Percentiles rank a stretch among this genome's conserved stretches.
These are phyloP conservation scores for Lomentospora prolificans DNA, from an alignment of 2,329 filamentous ascomycete genomes.

Conservation along the genomic window DNA sequence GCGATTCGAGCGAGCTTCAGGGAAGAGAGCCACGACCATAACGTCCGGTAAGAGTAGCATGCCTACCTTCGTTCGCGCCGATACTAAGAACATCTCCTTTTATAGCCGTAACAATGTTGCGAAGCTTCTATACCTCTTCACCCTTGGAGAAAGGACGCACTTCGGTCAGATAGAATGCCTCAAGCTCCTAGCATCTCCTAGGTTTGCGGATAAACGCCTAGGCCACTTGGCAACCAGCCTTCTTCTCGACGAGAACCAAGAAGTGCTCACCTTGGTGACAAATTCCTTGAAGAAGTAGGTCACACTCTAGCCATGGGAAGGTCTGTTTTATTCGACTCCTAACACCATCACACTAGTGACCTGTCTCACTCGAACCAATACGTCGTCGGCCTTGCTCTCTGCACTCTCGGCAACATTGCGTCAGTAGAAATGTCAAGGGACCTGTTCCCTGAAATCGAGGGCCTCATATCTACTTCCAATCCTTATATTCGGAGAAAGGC, in stretches of 20 bases:
- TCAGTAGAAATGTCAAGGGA: conserved; percentile 98
- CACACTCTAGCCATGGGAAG: not conserved
- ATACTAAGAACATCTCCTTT: not conserved
- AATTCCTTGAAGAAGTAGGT: conserved; percentile 93
- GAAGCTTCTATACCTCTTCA: conserved; percentile 96
- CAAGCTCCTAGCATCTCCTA: conserved; percentile 90
- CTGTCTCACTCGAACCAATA: conserved; percentile 97
- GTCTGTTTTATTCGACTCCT: not conserved
- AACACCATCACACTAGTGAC: conserved; percentile 58
- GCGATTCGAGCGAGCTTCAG: conserved; percentile 95
- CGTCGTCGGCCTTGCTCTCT: conserved; percentile 90
- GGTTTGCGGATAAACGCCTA: conserved; percentile 94
- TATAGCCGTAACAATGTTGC: conserved; percentile 93
- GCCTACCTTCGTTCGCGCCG: not conserved
- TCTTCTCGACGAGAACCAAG: conserved; percentile 94
- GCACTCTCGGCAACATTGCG: conserved; percentile 94
- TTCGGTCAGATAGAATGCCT: conserved; percentile 99
- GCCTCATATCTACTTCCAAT: conserved; percentile 81
- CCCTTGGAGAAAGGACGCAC: conserved; percentile 90
- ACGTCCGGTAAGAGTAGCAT: conserved; percentile 59
- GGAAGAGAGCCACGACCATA: conserved; percentile 89
- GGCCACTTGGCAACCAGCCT: conserved; percentile 95
- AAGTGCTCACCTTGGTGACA: conserved; percentile 91
- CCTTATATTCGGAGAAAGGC: conserved; percentile 98
- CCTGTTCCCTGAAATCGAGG: conserved; percentile 92